Evolutionary conservation across 1,284 basidiomycete species (phyloP).

Genomic region (Ceratobasidium sp.): DNA sequence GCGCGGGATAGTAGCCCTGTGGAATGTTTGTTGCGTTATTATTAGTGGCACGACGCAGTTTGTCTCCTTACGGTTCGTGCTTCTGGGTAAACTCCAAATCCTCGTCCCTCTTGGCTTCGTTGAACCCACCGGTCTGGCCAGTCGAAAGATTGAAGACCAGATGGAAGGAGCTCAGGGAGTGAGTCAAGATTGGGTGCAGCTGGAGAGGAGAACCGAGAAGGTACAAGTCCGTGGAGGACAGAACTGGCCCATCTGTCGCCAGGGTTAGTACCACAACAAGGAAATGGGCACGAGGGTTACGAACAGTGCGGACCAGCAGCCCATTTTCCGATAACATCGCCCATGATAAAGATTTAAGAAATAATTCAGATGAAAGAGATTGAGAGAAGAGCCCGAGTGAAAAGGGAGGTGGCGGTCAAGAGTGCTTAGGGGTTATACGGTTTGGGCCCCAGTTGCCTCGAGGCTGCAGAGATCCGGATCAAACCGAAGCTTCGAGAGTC

Average conservation of each 20-base stretch:
- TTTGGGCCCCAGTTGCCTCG: constrained; percentile 15
- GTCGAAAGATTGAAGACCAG: constrained; percentile 74
- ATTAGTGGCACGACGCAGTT: background rate
- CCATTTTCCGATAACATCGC: constrained; percentile 42
- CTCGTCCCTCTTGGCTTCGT: constrained; percentile 64
- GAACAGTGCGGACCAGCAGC: constrained; percentile 44
- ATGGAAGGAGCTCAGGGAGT: constrained; percentile 59
- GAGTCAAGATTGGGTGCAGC: constrained; percentile 71
- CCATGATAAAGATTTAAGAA: constrained; percentile 4
- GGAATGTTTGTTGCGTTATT: background rate
- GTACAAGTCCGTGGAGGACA: constrained; percentile 62
- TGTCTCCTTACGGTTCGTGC: constrained; percentile 63
- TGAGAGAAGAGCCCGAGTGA: background rate
- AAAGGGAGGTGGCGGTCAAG: background rate
- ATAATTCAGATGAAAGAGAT: background rate
- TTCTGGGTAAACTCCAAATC: constrained; percentile 69
- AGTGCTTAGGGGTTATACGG: constrained; percentile 19
- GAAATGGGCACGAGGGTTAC: background rate
- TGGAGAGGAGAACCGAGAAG: constrained; percentile 70
- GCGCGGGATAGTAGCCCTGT: constrained; percentile 71
- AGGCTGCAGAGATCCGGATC: constrained; percentile 36
- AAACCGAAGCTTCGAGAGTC: constrained; percentile 5
- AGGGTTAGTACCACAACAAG: background rate
- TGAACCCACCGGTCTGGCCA: constrained; percentile 52
- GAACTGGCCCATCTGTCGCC: constrained; percentile 71